Base-by-base conservation (phyloP, 2,329 filamentous ascomycete genomes). In the Magnaporthiopsis poae region DNA sequence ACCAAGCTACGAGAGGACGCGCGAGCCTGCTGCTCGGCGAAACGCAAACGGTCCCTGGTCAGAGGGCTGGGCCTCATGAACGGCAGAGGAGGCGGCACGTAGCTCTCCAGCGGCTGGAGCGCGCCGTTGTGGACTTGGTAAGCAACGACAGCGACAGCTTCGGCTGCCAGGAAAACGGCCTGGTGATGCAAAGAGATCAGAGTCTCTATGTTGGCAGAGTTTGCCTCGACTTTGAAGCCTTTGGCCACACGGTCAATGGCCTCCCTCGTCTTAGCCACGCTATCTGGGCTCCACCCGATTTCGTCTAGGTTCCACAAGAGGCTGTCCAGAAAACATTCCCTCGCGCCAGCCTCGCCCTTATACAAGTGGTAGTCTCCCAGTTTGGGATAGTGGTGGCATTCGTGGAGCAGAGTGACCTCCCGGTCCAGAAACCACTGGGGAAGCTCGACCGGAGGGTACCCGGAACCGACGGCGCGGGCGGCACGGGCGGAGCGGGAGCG, bases 381-480 rank as follows among this genome's bases (percentile, higher is more conserved):
- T 25, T 56, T 9, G 46, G 21, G 46, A 21, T 56, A 56, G 46
- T 56, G n/a, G 46, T 25, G 18, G 46, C n/a, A 8, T 31, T 64
- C 36, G 36, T 52, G 36, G 9, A 5, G 3, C 36, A 80, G 71
- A 62, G 74, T 73, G 35, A 90, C 80, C 66, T 83, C 83, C 27
- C 77, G 74, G 59, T 81, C 75, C 65, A 86, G 74, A 68, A 90
- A 90, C 75, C 80, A 82, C 66, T 79, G 75, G 0, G 88, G 86
- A 18, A 90, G 76, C 64, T 81, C 77, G 29, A 85, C 76, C 2
- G 80, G 78, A n/a, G 84, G 84, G 18, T 60, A 64, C 25, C 36
- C 46, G 8, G 13, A 86, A 18, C 70, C 61, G 78, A 21, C 9
- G 21, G 46, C 7, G 46, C 46, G 46, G 21, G 46, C 46, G 21